Conservation (phyloP, 106 monocot species). For the Triglochin maritima region DNA sequence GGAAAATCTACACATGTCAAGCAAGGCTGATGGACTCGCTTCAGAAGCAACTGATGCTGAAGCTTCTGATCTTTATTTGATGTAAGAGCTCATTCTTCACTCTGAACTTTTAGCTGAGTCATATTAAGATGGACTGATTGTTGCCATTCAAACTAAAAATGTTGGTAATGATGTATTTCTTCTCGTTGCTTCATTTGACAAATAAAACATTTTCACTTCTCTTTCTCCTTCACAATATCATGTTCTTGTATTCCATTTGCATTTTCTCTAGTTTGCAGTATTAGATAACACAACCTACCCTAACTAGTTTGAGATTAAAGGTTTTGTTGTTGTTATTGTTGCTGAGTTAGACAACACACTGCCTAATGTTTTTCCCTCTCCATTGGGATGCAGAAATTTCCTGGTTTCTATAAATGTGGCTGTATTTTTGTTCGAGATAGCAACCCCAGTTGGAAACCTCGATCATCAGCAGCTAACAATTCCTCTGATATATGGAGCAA, state of each 20-base stretch:
- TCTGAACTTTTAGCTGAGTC: background rate
- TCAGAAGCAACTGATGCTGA: constrained; percentile 19
- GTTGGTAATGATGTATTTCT: background rate
- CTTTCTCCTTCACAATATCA: background rate
- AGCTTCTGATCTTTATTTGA: constrained; percentile 48
- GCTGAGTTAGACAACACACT: background rate
- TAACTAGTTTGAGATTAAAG: background rate
- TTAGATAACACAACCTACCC: too few relatives aligned
- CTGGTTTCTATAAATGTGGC: constrained; percentile 68
- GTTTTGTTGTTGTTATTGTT: background rate
- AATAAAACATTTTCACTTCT: background rate
- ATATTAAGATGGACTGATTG: background rate
- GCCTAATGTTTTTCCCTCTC: background rate
- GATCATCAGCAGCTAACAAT: constrained; percentile 51
- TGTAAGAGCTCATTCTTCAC: constrained; percentile 32
- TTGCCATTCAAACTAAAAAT: background rate
- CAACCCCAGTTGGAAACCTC: constrained; percentile 56
- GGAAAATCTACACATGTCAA: background rate
- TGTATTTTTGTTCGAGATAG: constrained; percentile 70
- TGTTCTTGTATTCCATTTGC: background rate
- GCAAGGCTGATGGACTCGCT: background rate
- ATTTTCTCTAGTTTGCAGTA: too few relatives aligned
- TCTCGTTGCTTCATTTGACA: background rate
- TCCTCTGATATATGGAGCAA: constrained; percentile 67
- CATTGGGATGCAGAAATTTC: constrained; percentile 46